phyloP scores from a whole-genome alignment of 2,329 filamentous ascomycete species.

The Cadophora sp. region DNA sequence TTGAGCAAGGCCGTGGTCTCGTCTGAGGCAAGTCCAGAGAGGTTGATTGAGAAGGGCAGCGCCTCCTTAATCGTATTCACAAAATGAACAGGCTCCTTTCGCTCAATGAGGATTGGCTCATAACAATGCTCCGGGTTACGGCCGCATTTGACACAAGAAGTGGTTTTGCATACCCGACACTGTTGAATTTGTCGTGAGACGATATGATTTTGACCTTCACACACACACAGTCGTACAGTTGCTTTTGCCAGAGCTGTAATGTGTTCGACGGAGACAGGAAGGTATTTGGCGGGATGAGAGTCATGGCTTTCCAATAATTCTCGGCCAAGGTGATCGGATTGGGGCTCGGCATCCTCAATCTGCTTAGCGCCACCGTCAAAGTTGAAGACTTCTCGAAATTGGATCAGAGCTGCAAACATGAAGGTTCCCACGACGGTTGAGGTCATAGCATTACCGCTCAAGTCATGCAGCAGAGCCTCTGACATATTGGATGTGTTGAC shows the following conservation, averaged over 20 bases:
- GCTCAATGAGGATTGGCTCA: conserved; percentile 29
- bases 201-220: conserved; percentile 57
- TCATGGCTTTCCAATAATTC: background rate
- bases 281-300: conserved; percentile 19
- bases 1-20: background rate
- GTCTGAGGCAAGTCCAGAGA: conserved; percentile 33
- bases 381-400: conserved; percentile 30
- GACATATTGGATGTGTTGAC: conserved; percentile 70
- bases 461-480: conserved; percentile 66
- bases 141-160: conserved; percentile 59
- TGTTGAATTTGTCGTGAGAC: conserved; percentile 50
- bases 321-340: background rate
- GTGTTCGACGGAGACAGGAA: conserved; percentile 23
- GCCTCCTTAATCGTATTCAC: conserved; percentile 49
- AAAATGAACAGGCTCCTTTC: conserved; percentile 53
- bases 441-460: conserved; percentile 83
- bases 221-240: conserved; percentile 59
- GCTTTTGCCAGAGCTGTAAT: conserved; percentile 35
- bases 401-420: conserved; percentile 64
- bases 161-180: conserved; percentile 61
- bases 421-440: conserved; percentile 73
- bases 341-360: background rate
- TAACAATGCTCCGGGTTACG: conserved; percentile 56
- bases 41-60: conserved; percentile 51
- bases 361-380: conserved; percentile 19